Conservation (phyloP, 331 rosid genomes). For the Malus hybrid region DNA sequence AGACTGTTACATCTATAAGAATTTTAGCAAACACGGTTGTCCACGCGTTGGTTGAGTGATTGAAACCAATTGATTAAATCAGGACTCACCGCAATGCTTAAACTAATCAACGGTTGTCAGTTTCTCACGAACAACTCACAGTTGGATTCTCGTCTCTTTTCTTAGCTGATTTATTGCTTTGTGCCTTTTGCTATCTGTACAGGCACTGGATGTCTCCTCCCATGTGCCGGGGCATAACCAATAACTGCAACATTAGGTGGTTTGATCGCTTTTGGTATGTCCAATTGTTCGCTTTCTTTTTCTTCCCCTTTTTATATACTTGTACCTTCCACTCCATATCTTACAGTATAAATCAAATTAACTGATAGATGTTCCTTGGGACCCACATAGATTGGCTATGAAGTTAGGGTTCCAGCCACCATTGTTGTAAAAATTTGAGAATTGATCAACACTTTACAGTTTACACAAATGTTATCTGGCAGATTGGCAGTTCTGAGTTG, state of each 20-base stretch:
- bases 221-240: not conserved
- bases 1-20: not conserved
- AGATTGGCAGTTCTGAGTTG: not conserved
- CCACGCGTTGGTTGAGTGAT: not conserved
- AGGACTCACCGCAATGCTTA: not conserved
- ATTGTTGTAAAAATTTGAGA: not conserved
- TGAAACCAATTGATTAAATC: not conserved
- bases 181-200: constrained; percentile 6
- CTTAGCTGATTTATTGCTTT: not conserved
- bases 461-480: not conserved
- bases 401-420: not conserved
- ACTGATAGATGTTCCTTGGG: not conserved
- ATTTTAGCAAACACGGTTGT: not conserved
- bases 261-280: not conserved
- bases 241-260: not conserved
- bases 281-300: not conserved
- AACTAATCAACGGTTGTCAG: not conserved
- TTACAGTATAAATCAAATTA: not conserved
- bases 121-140: not conserved
- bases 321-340: not conserved
- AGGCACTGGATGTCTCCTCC: constrained; percentile 19
- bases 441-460: not conserved
- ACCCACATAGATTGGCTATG: not conserved
- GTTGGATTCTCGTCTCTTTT: too few species aligned
- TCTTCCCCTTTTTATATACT: not conserved